These are phyloP conservation scores for Penicillium sp. DNA, from an alignment of 2,329 filamentous ascomycete genomes.

Conservation along the genomic window DNA sequence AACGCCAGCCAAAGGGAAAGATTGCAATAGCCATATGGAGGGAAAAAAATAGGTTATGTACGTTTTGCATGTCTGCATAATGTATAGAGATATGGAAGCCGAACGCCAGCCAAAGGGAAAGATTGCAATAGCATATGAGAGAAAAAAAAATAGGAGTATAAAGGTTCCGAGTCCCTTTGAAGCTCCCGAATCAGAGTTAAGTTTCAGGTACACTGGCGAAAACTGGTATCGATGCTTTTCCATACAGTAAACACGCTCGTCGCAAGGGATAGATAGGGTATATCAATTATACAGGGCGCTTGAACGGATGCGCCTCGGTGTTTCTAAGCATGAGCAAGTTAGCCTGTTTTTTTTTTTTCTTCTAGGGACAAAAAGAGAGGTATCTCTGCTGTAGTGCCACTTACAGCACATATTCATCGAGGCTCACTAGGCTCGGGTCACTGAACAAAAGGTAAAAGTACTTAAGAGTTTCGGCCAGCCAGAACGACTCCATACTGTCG, in stretches of 20 bases:
- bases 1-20: background rate
- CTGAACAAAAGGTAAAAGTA: conserved; percentile 55
- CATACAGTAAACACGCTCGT: conserved; percentile 7
- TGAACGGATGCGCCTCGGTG: conserved; percentile 35
- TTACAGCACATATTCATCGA: conserved; percentile 55
- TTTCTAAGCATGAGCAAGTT: conserved; percentile 18
- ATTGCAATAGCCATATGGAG: background rate
- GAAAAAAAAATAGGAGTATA: background rate
- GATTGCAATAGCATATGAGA: background rate
- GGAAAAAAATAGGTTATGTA: background rate
- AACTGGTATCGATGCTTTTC: conserved; percentile 19
- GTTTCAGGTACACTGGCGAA: background rate
- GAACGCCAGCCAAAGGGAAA: background rate
- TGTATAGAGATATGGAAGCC: background rate
- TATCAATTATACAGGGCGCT: conserved; percentile 25
- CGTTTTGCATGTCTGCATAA: background rate
- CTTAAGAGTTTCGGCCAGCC: conserved; percentile 61
- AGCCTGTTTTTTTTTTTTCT: background rate
- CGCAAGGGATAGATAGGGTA: background rate
- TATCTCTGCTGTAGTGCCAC: conserved; percentile 23
- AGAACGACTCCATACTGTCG: conserved; percentile 77
- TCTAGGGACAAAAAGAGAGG: background rate
- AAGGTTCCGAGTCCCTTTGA: background rate
- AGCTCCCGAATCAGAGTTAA: background rate
- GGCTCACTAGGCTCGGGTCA: conserved; percentile 47